Evolutionary conservation across 176 grass and related monocot genomes (phyloP).

Genomic region (Stipa capillata): DNA sequence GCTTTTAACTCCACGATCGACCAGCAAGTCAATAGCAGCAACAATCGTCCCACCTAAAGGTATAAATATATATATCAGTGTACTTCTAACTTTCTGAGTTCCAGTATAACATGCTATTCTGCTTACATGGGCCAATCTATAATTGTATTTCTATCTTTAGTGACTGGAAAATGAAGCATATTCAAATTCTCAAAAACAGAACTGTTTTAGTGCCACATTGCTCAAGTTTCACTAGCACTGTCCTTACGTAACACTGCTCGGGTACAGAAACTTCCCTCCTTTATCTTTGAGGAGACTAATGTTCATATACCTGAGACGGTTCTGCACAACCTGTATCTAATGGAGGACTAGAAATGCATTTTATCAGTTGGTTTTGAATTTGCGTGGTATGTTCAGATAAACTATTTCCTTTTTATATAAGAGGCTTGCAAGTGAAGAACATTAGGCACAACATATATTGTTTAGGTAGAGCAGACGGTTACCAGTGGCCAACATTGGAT

Average conservation of each 20-base stretch:
- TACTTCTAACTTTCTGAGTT: neutral
- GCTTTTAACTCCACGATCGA: slow-evolving; percentile 65
- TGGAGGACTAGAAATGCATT: neutral
- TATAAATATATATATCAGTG: slow-evolving; percentile 2
- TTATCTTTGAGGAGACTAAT: neutral
- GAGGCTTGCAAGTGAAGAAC: neutral
- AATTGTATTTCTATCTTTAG: neutral
- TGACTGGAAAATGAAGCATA: neutral
- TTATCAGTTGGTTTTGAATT: neutral
- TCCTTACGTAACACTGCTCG: neutral
- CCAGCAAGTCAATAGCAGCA: slow-evolving; percentile 83
- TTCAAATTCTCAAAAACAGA: neutral
- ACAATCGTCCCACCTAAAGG: slow-evolving; percentile 89
- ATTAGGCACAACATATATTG: neutral
- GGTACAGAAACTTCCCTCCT: neutral
- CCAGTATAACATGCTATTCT: neutral
- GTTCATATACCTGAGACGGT: neutral
- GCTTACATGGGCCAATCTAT: neutral
- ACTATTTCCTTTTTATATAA: neutral
- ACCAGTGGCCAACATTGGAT: slow-evolving; percentile 98
- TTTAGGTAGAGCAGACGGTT: slow-evolving; percentile 19
- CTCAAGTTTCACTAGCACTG: neutral
- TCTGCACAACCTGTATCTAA: neutral
- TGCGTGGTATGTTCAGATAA: neutral
- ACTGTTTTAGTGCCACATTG: neutral